Percentiles rank a stretch among this genome's conserved stretches.
These are phyloP conservation scores for Leccinum pachyderme DNA, from an alignment of 1,284 basidiomycete genomes.

Conservation along the genomic window DNA sequence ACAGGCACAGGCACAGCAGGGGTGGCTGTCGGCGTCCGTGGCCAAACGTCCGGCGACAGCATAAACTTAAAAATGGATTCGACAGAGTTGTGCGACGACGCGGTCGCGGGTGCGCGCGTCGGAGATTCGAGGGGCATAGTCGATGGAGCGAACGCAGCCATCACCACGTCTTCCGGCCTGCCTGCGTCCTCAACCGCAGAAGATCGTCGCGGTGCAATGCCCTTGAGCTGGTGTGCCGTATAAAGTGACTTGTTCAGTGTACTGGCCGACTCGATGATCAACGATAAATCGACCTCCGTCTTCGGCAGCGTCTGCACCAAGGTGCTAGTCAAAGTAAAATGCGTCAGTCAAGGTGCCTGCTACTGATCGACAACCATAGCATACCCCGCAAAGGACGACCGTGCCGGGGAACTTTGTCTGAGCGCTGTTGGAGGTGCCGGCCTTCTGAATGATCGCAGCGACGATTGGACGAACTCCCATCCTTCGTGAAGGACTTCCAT, in stretches of 20 bases:
- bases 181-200: slow-evolving; percentile 3
- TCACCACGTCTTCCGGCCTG: slow-evolving; percentile 7
- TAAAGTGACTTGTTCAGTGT: slow-evolving; percentile 7
- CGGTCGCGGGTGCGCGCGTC: slow-evolving; percentile 29
- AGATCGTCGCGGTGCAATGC: not conserved
- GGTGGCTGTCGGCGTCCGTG: slow-evolving; percentile 14
- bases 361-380: not conserved
- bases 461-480: slow-evolving; percentile 6
- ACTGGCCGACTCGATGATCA: slow-evolving; percentile 10
- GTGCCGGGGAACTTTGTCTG: not conserved
- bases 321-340: slow-evolving; percentile 12
- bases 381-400: slow-evolving; percentile 12
- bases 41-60: slow-evolving; percentile 19
- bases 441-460: not conserved
- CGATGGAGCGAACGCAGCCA: slow-evolving; percentile 8
- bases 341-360: slow-evolving; percentile 4
- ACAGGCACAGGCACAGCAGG: slow-evolving; percentile 2
- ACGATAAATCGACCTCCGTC: slow-evolving; percentile 28
- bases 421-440: not conserved
- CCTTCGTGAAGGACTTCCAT: slow-evolving; percentile 15
- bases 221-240: not conserved
- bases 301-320: slow-evolving; percentile 16
- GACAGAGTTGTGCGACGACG: slow-evolving; percentile 31
- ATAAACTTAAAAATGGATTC: slow-evolving; percentile 26
- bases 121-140: slow-evolving; percentile 36